Evolutionary conservation across 352 stramenopile genomes (phyloP).

Genomic region (Phytopythium cucurbitacearum): DNA sequence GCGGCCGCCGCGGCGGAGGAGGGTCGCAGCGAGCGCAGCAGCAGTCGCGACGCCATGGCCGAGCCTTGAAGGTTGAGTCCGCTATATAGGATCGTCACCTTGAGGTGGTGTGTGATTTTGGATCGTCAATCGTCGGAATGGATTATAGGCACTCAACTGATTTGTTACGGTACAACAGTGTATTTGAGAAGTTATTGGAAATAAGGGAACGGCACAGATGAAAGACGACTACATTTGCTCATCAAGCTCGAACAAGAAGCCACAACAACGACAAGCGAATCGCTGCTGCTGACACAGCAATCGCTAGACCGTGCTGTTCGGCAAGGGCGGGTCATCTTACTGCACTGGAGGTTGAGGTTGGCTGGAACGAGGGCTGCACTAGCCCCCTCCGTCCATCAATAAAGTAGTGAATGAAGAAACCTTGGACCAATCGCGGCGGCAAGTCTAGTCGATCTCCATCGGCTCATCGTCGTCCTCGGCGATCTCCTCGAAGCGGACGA

Average conservation of each 20-base stretch:
- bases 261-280: too few species aligned
- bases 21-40: conserved; percentile 18
- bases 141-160: too few species aligned
- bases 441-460: conserved; percentile 67
- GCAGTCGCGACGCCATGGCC: conserved; percentile 23
- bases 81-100: background rate
- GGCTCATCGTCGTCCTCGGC: conserved; percentile 54
- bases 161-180: too few species aligned
- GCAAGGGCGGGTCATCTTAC: background rate
- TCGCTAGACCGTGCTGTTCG: too few species aligned
- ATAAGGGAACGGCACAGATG: conserved; percentile 1
- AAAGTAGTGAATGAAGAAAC: too few species aligned
- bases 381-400: too few species aligned
- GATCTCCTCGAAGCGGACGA: conserved; percentile 72
- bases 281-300: too few species aligned
- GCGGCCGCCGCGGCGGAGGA: conserved; percentile 1
- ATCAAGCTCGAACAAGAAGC: too few species aligned
- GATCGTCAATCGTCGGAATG: background rate
- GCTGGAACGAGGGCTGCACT: too few species aligned
- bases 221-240: too few species aligned
- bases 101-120: background rate
- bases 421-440: background rate
- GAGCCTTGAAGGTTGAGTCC: background rate
- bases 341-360: background rate
- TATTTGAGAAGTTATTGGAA: background rate